Conservation (phyloP, 768 basidiomycete species). For the Boletus eberwhitei region DNA sequence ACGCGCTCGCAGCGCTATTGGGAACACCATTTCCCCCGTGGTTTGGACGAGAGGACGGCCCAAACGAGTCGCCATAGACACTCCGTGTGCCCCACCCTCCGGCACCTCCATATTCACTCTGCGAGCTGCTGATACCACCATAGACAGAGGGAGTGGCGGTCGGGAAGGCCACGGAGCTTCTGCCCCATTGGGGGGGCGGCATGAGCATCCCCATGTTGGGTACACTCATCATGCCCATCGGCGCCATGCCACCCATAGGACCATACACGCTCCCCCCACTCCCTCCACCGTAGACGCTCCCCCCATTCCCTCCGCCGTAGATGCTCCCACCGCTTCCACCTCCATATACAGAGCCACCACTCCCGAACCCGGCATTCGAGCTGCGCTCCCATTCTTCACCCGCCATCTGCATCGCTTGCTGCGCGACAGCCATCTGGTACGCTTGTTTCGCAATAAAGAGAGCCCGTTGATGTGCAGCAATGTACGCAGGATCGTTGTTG, state of each 20-base stretch:
- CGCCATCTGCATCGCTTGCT: constrained; percentile 86
- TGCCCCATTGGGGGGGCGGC: constrained; percentile 39
- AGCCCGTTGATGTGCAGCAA: constrained; percentile 83
- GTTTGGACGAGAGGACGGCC: constrained; percentile 32
- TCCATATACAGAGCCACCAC: constrained; percentile 35
- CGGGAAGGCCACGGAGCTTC: constrained; percentile 51
- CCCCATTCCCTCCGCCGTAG: constrained; percentile 40
- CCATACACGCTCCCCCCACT: constrained; percentile 39
- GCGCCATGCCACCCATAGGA: constrained; percentile 31
- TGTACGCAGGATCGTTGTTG: constrained; percentile 50
- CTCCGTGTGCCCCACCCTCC: constrained; percentile 55
- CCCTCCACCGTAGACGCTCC: constrained; percentile 39
- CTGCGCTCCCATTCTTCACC: constrained; percentile 89
- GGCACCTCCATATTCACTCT: constrained; percentile 62
- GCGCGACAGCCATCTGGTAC: constrained; percentile 86
- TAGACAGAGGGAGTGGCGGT: constrained; percentile 52
- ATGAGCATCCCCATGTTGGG: constrained; percentile 38
- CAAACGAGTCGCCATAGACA: constrained; percentile 67
- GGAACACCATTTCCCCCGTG: constrained; percentile 1
- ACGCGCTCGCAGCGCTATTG: constrained; percentile 15
- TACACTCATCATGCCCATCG: constrained; percentile 42
- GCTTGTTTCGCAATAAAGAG: constrained; percentile 86
- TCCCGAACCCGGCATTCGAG: constrained; percentile 49
- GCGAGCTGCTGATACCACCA: constrained; percentile 47
- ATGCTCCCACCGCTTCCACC: constrained; percentile 43